Conservation (phyloP, 2,329 filamentous ascomycete genomes). For the Neodidymelliopsis sp. region DNA sequence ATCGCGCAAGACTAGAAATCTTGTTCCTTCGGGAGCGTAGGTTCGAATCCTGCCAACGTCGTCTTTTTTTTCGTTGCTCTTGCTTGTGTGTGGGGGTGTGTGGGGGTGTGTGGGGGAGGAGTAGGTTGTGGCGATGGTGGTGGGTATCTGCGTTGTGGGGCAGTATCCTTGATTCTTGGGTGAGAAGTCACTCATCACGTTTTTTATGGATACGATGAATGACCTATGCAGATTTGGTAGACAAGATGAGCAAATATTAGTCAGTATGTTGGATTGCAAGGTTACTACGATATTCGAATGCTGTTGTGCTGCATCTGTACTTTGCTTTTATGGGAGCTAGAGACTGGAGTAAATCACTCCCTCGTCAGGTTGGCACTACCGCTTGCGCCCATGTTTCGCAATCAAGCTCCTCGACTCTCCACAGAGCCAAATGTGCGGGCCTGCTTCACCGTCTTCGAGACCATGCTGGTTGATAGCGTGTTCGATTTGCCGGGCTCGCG, state of each 20-base stretch:
- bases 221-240: too few species aligned
- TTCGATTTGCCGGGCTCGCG: slow-evolving; percentile 72
- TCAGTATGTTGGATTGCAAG: too few species aligned
- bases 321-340: too few species aligned
- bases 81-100: background rate
- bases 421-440: slow-evolving; percentile 70
- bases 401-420: slow-evolving; percentile 71
- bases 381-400: slow-evolving; percentile 59
- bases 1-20: slow-evolving; percentile 52
- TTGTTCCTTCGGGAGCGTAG: slow-evolving; percentile 51
- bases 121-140: background rate
- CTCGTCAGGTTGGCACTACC: slow-evolving; percentile 15
- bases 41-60: slow-evolving; percentile 50
- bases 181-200: too few species aligned
- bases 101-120: background rate
- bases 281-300: too few species aligned
- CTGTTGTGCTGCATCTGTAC: too few species aligned
- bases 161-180: too few species aligned
- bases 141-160: too few species aligned
- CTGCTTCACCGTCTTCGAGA: slow-evolving; percentile 60
- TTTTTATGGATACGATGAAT: too few species aligned
- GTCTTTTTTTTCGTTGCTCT: slow-evolving; percentile 26
- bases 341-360: too few species aligned
- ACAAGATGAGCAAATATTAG: too few species aligned
- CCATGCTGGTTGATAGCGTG: slow-evolving; percentile 61